phyloP scores from a whole-genome alignment of 176 grass and related monocot genomes.

The Rhynchospora tenuis region DNA sequence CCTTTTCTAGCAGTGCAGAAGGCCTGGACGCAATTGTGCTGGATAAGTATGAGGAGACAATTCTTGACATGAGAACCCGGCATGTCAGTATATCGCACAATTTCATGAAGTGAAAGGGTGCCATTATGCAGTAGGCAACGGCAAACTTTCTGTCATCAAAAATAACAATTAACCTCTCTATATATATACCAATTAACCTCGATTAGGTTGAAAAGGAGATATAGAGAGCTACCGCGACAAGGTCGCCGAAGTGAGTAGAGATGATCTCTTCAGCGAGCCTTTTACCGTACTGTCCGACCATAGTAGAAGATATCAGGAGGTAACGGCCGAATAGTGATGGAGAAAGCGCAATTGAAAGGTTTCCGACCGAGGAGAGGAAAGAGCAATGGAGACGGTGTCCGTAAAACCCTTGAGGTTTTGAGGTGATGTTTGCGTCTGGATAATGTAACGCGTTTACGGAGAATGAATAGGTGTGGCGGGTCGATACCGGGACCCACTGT shows the following conservation, averaged over 20 bases:
- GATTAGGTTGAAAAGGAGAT: neutral
- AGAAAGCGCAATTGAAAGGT: too few relatives aligned
- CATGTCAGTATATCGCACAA: conserved; percentile 41
- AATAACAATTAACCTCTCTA: neutral
- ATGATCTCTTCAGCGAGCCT: conserved; percentile 50
- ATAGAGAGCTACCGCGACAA: conserved; percentile 45
- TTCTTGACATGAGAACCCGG: conserved; percentile 57
- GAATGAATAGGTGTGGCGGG: too few relatives aligned
- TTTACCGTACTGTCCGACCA: conserved; percentile 50
- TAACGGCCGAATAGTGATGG: too few relatives aligned
- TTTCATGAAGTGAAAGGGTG: conserved; percentile 51
- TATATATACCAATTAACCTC: too few relatives aligned
- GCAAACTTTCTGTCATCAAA: conserved; percentile 55
- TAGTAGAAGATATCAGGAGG: conserved; percentile 13
- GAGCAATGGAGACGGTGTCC: too few relatives aligned
- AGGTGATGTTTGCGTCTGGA: too few relatives aligned
- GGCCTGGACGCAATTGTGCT: conserved; percentile 86
- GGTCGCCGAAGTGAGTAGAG: conserved; percentile 60
- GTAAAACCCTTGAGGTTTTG: too few relatives aligned
- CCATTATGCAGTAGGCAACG: conserved; percentile 56
- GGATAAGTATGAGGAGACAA: conserved; percentile 74
- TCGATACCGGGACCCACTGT: too few relatives aligned
- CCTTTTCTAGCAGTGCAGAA: conserved; percentile 39
- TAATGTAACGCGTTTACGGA: too few relatives aligned
- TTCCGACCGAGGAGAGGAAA: too few relatives aligned